A percentile compares a stretch with the other conserved stretches of the same genome.
phyloP scores from a whole-genome alignment of 192 early-diverging fungal species.

The Haplosporangium gracile region DNA sequence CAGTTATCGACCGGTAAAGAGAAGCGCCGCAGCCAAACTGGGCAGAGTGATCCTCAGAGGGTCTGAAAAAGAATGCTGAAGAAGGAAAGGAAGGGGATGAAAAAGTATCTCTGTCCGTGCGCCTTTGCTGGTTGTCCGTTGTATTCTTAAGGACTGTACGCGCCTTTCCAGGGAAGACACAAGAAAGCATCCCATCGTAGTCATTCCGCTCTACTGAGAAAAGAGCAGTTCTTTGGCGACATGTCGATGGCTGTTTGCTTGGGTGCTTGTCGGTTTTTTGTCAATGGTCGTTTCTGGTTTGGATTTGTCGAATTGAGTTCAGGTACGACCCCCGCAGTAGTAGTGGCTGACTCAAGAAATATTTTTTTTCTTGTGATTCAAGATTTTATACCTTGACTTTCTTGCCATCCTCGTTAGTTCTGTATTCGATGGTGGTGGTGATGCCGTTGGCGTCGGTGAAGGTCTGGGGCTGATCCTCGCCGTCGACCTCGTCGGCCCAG shows the following conservation, averaged over 20 bases:
- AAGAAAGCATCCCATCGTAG: neutral
- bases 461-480: conserved; percentile 57
- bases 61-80: neutral
- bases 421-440: conserved; percentile 85
- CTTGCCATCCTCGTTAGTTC: conserved; percentile 91
- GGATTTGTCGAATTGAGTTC: neutral
- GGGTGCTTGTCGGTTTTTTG: neutral
- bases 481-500: conserved; percentile 59
- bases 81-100: neutral
- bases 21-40: neutral
- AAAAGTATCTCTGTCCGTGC: neutral
- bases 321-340: neutral
- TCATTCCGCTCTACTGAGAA: neutral
- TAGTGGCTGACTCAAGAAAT: neutral
- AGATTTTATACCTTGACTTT: conserved; percentile 81
- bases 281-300: neutral
- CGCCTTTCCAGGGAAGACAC: neutral
- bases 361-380: conserved; percentile 10
- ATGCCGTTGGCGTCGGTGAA: conserved; percentile 84
- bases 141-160: neutral
- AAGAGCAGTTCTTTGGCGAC: neutral
- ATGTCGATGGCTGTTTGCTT: neutral
- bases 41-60: neutral
- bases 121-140: neutral
- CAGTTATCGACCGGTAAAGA: neutral